Base-by-base conservation (phyloP, 257 asterid species). In the Forsythia viridissima region DNA sequence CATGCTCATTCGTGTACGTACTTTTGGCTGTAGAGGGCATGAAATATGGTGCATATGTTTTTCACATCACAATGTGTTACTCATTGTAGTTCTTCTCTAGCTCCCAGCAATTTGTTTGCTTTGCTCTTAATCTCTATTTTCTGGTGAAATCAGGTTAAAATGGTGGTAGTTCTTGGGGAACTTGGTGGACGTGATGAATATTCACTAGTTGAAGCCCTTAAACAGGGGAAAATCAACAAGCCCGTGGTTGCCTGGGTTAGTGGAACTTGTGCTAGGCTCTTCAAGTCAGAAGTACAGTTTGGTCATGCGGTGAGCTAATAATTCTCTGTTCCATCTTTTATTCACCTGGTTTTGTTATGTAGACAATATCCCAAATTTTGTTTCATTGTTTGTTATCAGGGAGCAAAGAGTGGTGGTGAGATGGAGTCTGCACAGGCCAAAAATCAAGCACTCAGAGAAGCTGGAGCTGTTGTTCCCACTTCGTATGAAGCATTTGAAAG, bases 331-430 rank as follows among this genome's bases (percentile, higher is more conserved):
- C 70, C 55, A 21, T 44, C n/a, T 72, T 18, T 55, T 5, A 8
- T 39, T 73, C 67, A 39, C 10, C 7, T 42, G 43, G 70, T 38
- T 44, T 57, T 77, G 24, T 76, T 71, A 41, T 70, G 76, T 75
- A 24, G 61, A 72, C 52, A 69, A 18, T 37, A 71, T 80, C 83
- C 51, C 44, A 59, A 71, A 75, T 43, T 70, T 73, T 52, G 63
- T 76, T 66, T 77, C 38, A 57, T 46, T 38, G 48, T 68, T 41
- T 79, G 16, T 73, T 69, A 84, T 82, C 86, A 96, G 99, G 99
- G 99, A 55, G 99, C 99, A 82, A 96, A 96, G 88, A 96, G 99
- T 89, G 99, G 99, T 72, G 97, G 97, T 63, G 99, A 96, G 80
- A 77, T 96, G 97, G 99, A 96, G 86, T 96, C 99, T 73, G 99